Evolutionary conservation across 257 asterid species (phyloP).

Genomic region (Jasminum sambac): DNA sequence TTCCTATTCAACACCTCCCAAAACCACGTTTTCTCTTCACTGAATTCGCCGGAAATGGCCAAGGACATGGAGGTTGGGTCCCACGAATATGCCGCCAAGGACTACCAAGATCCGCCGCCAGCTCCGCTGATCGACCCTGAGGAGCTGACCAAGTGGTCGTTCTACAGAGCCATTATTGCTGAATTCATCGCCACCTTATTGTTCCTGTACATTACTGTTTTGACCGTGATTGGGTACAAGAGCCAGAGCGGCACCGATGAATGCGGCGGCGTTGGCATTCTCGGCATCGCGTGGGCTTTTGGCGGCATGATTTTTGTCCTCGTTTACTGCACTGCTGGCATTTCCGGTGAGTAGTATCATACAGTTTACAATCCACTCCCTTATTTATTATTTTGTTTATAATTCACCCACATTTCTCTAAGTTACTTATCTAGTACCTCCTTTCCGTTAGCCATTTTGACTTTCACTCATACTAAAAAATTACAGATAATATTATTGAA

Average conservation of each 20-base stretch:
- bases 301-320: constrained; percentile 85
- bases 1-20: neutral
- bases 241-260: constrained; percentile 45
- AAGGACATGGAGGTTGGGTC: constrained; percentile 56
- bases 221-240: constrained; percentile 75
- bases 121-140: constrained; percentile 54
- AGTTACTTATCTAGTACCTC: no score
- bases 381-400: no score
- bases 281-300: constrained; percentile 85
- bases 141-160: constrained; percentile 64
- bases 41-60: constrained; percentile 29
- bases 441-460: no score
- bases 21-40: neutral
- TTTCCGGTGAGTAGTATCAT: constrained; percentile 47
- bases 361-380: no score
- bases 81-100: constrained; percentile 47
- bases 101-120: constrained; percentile 77
- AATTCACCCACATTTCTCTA: no score
- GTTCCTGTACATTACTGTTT: constrained; percentile 63
- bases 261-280: constrained; percentile 82
- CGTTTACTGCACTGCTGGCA: constrained; percentile 84
- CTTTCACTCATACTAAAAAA: no score
- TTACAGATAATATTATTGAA: no score
- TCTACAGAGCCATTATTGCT: constrained; percentile 70
- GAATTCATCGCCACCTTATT: constrained; percentile 69